Evolutionary conservation across 2,329 filamentous ascomycete species (phyloP).

Genomic region (Diaporthe ilicicola): DNA sequence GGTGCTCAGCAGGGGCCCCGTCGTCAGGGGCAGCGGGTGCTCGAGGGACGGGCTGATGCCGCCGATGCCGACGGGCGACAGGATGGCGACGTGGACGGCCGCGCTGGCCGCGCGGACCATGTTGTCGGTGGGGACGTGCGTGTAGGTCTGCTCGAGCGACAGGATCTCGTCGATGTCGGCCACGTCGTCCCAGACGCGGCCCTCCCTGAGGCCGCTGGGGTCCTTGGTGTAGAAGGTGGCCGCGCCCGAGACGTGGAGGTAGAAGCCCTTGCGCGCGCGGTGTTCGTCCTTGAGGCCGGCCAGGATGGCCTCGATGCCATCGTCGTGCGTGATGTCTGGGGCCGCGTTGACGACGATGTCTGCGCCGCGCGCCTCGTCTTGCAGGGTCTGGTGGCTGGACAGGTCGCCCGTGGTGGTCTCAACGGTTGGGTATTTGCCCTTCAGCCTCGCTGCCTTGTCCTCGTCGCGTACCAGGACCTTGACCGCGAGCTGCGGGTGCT

Average conservation of each 20-base stretch:
- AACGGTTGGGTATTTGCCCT: slow-evolving; percentile 29
- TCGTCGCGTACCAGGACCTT: slow-evolving; percentile 27
- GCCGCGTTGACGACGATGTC: slow-evolving; percentile 34
- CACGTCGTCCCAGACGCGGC: slow-evolving; percentile 34
- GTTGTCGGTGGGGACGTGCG: slow-evolving; percentile 33
- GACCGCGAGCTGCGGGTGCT: slow-evolving; percentile 7
- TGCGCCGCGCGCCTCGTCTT: slow-evolving; percentile 17
- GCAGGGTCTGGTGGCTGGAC: neutral
- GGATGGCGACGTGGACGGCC: slow-evolving; percentile 34
- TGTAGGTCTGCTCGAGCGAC: slow-evolving; percentile 17
- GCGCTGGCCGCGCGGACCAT: slow-evolving; percentile 26
- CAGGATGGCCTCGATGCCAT: slow-evolving; percentile 30
- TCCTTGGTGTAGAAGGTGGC: slow-evolving; percentile 33
- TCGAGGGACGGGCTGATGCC: slow-evolving; percentile 27
- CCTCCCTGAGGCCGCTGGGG: slow-evolving; percentile 20
- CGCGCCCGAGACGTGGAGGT: slow-evolving; percentile 35
- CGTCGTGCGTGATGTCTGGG: slow-evolving; percentile 33
- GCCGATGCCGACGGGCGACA: slow-evolving; percentile 24
- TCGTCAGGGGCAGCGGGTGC: slow-evolving; percentile 21
- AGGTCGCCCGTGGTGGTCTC: slow-evolving; percentile 28
- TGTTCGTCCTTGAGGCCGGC: slow-evolving; percentile 17
- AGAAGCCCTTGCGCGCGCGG: slow-evolving; percentile 28
- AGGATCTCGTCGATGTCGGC: slow-evolving; percentile 32
- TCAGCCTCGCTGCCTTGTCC: slow-evolving; percentile 23
- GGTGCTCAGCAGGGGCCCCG: slow-evolving; percentile 10